Evolutionary conservation across 202 grass and related monocot genomes (phyloP).

Genomic region (Zoysia matrella): DNA sequence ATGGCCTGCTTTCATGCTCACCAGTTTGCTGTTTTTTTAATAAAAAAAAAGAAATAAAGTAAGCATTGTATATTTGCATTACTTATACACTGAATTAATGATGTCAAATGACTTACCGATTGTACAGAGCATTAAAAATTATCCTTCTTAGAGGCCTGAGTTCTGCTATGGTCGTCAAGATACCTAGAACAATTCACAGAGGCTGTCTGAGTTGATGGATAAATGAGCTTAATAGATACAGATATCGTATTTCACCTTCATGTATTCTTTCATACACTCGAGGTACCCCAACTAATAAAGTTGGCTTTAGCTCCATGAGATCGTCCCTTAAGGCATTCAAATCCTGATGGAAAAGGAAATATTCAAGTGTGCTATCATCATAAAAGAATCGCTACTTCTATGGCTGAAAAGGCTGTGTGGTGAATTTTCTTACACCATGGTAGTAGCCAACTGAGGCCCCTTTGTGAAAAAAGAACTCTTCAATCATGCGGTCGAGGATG

Average conservation of each 20-base stretch:
- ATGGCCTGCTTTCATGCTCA: slow-evolving; percentile 85
- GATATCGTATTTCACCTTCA: slow-evolving; percentile 66
- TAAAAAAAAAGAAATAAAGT: slow-evolving; percentile 30
- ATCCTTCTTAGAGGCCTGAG: slow-evolving; percentile 87
- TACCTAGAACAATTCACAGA: slow-evolving; percentile 65
- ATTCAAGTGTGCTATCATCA: slow-evolving; percentile 7
- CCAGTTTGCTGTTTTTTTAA: slow-evolving; percentile 64
- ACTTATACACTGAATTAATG: slow-evolving; percentile 36
- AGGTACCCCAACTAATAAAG: slow-evolving; percentile 91
- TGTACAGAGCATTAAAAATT: slow-evolving; percentile 96
- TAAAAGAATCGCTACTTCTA: slow-evolving; percentile 17
- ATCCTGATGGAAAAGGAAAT: slow-evolving; percentile 56
- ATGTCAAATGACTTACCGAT: slow-evolving; percentile 63
- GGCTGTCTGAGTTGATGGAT: slow-evolving; percentile 26
- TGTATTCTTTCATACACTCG: slow-evolving; percentile 93
- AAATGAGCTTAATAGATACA: slow-evolving; percentile 18
- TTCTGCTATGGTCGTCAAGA: slow-evolving; percentile 78
- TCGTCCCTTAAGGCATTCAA: slow-evolving; percentile 86
- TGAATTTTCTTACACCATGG: slow-evolving; percentile 81
- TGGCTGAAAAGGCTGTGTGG: slow-evolving; percentile 27
- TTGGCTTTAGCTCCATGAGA: slow-evolving; percentile 84
- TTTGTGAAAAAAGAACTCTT: slow-evolving; percentile 98
- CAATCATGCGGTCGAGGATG: slow-evolving; percentile 94
- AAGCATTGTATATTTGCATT: slow-evolving; percentile 22
- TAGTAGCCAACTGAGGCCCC: slow-evolving; percentile 97